Evolutionary conservation across 2,329 filamentous ascomycete species (phyloP).

Genomic region (Sporothrix variecibatus): DNA sequence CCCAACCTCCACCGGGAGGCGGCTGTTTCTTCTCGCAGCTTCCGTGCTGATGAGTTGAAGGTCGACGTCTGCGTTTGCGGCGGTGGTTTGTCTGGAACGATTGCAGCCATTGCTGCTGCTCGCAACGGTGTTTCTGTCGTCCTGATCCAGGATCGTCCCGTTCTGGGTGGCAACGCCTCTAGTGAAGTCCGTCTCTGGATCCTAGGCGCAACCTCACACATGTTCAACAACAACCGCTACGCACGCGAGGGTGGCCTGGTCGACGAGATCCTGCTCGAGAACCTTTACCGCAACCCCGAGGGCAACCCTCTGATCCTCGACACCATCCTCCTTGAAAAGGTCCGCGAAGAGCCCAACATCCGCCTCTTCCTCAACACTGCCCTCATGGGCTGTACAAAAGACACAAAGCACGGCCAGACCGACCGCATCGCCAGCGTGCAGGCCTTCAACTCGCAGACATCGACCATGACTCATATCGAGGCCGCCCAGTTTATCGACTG

Average conservation of each 20-base stretch:
- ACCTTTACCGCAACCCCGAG: conserved; percentile 34
- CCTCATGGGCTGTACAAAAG: conserved; percentile 33
- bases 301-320: conserved; percentile 35
- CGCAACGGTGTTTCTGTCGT: conserved; percentile 32
- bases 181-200: conserved; percentile 36
- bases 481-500: conserved; percentile 36
- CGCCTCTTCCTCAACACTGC: conserved; percentile 34
- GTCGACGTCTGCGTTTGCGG: conserved; percentile 38
- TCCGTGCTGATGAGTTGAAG: conserved; percentile 27
- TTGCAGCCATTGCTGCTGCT: conserved; percentile 34
- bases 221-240: conserved; percentile 37
- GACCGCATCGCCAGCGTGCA: conserved; percentile 32
- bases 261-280: conserved; percentile 35
- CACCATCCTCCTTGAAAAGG: conserved; percentile 34
- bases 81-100: conserved; percentile 33
- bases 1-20: conserved; percentile 31
- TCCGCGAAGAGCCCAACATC: conserved; percentile 33
- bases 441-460: conserved; percentile 34
- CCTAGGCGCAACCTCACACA: conserved; percentile 35
- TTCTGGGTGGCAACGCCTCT: conserved; percentile 34
- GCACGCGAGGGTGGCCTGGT: conserved; percentile 34
- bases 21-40: conserved; percentile 30
- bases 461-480: conserved; percentile 35
- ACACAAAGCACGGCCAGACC: conserved; percentile 2
- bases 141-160: conserved; percentile 33